Conservation (phyloP, 2,329 filamentous ascomycete genomes). For the Arthrobotrys sphaeroides region DNA sequence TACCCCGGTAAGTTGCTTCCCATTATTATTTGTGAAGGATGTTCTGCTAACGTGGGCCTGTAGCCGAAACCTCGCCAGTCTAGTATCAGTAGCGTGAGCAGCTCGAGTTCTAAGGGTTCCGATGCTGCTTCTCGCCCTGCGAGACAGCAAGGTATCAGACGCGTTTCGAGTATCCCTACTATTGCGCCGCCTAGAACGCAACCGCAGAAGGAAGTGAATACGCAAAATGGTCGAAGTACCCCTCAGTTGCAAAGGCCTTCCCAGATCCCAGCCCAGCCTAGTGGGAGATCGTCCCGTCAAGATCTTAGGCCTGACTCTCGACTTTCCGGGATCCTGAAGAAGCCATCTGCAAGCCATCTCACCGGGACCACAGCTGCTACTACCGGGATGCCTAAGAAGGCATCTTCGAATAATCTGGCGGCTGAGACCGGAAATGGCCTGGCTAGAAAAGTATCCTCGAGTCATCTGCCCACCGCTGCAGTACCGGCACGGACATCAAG, state of each 20-base stretch:
- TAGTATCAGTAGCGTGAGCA: constrained; percentile 37
- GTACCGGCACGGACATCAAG: constrained; percentile 29
- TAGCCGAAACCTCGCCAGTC: constrained; percentile 11
- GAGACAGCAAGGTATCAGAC: constrained; percentile 13
- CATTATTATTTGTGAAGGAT: background rate
- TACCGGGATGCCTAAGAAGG: background rate
- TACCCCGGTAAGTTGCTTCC: constrained; percentile 14
- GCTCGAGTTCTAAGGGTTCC: constrained; percentile 13
- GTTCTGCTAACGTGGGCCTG: background rate
- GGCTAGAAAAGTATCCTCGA: constrained; percentile 33
- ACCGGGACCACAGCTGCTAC: background rate
- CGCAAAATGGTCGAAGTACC: background rate
- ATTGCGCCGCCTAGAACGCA: constrained; percentile 42
- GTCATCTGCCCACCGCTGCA: constrained; percentile 18
- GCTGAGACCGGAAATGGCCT: background rate
- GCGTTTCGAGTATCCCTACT: constrained; percentile 50
- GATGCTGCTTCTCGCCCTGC: constrained; percentile 6
- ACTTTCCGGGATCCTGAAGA: constrained; percentile 27
- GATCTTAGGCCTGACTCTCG: constrained; percentile 22
- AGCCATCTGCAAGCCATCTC: constrained; percentile 26
- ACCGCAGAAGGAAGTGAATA: constrained; percentile 14
- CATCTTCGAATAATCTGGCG: background rate
- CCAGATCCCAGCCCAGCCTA: background rate
- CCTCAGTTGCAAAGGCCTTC: constrained; percentile 29
- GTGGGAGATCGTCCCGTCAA: background rate